Evolutionary conservation across 352 stramenopile species (phyloP).

Genomic region (Phytophthora pini): DNA sequence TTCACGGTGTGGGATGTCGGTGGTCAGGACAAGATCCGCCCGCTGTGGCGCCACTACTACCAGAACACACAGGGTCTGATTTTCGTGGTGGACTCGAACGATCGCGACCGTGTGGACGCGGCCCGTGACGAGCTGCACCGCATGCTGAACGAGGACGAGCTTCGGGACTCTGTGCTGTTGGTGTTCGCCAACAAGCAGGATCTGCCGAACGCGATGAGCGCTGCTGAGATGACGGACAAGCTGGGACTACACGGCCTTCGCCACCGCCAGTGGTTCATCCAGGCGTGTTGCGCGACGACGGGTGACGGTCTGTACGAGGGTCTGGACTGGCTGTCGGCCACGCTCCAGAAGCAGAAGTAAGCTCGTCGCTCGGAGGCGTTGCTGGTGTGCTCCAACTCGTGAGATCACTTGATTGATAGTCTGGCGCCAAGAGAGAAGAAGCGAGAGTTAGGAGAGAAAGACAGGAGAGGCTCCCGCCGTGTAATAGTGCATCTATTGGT

Average conservation of each 20-base stretch:
- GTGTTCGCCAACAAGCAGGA: slow-evolving; percentile 99
- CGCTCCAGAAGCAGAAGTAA: slow-evolving; percentile 87
- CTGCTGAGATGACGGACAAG: slow-evolving; percentile 99
- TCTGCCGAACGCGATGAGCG: slow-evolving; percentile 95
- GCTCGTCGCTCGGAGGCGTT: slow-evolving; percentile 13
- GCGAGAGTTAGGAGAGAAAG: slow-evolving; percentile 30
- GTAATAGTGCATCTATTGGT: slow-evolving; percentile 53
- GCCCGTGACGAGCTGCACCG: slow-evolving; percentile 97
- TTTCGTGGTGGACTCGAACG: slow-evolving; percentile 99
- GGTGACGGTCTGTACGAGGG: slow-evolving; percentile 99
- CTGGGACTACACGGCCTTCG: slow-evolving; percentile 96
- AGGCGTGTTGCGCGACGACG: slow-evolving; percentile 99
- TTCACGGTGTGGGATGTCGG: slow-evolving; percentile 99
- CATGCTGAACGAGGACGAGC: slow-evolving; percentile 99
- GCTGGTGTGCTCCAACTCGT: slow-evolving; percentile 19
- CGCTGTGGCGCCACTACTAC: slow-evolving; percentile 99
- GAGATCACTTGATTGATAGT: slow-evolving; percentile 8
- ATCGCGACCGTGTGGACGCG: slow-evolving; percentile 97
- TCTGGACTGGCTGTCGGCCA: slow-evolving; percentile 97
- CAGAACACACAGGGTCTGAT: slow-evolving; percentile 99
- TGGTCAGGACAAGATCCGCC: slow-evolving; percentile 99
- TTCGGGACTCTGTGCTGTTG: slow-evolving; percentile 96
- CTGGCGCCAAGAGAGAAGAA: slow-evolving; percentile 16
- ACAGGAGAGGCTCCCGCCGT: slow-evolving; percentile 29
- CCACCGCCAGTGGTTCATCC: slow-evolving; percentile 99